phyloP scores from a whole-genome alignment of 371 early-diverging fungal species.

The Syncephalis plumigaleata region DNA sequence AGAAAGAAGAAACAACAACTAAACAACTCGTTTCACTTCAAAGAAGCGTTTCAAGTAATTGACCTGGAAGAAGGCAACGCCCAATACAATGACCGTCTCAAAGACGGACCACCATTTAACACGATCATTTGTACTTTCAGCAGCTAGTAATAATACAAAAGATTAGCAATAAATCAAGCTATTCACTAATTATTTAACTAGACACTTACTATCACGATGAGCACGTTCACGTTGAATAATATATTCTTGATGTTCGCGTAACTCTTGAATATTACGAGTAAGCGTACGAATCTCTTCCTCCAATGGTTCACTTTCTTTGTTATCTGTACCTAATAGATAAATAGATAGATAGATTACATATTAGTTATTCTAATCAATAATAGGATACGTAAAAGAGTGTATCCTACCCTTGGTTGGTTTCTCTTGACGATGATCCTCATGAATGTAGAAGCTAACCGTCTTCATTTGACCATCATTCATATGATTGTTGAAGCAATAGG shows the following conservation, averaged over 20 bases:
- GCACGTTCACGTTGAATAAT: constrained; percentile 44
- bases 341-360: no score
- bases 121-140: constrained; percentile 55
- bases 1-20: no score
- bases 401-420: no score
- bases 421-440: constrained; percentile 1
- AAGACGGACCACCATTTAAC: constrained; percentile 66
- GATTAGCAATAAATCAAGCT: not conserved
- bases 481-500: constrained; percentile 41
- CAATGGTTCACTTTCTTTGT: constrained; percentile 30
- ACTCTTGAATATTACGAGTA: constrained; percentile 35
- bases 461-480: constrained; percentile 4
- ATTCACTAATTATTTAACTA: not conserved
- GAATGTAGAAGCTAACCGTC: constrained; percentile 5
- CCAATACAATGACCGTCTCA: constrained; percentile 35
- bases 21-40: constrained; percentile 56
- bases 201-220: constrained; percentile 47
- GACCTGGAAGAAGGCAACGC: constrained; percentile 52
- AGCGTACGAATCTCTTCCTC: constrained; percentile 46
- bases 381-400: no score
- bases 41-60: constrained; percentile 57
- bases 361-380: no score
- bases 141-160: constrained; percentile 30
- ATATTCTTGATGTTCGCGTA: constrained; percentile 59
- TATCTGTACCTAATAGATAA: not conserved